Evolutionary conservation across 306 rosid genomes (phyloP), one percentile per base, ranked within the genome.

Genomic region (Ziziphus jujuba): DNA sequence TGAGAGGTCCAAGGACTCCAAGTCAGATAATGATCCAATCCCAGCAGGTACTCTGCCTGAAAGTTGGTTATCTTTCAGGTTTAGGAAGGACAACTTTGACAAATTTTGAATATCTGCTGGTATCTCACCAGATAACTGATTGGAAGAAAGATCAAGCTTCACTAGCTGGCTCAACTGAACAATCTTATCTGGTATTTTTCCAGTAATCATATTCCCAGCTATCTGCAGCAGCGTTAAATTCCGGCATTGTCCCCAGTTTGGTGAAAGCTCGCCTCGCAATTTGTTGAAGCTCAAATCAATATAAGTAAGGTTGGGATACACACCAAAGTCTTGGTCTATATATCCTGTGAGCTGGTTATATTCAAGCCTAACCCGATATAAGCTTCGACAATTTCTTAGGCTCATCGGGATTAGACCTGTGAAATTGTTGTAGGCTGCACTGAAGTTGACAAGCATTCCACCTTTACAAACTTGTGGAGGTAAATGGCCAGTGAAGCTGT

Each of bases 391-490:
- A 22, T 83, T 60, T 71, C 75, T 73, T 24, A 86, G 77, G 38
- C 82, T 83, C 2, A 2, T 24, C 0, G 88, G 91, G 35, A 86
- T 68, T 4, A 86, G 77, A 5, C 88, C 91, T 0, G 76, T 67
- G 80, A 86, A 86, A 59, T 75, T 56, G 67, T 83, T 86, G 31
- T 5, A 67, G 16, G 85, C 70, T 11, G 84, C 79, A 40, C 71
- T 78, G 40, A 85, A 85, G 59, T 82, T 85, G 3, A 66, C 84
- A 25, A 85, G 90, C 9, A 16, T 65, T 0, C 85, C 85, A 59
- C 76, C 64, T 45, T 73, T 75, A 57, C 90, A 85, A 3, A 80
- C 80, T 58, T 80, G 70, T 19, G 84, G 86, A 16, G 88, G 91
- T 12, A 85, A 77, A 31, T 75, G 63, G 47, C 91, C 91, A 20